Evolutionary conservation across 495 filamentous ascomycete genomes (phyloP), one percentile per base, ranked within the genome.

Genomic region (Hyaloscypha hepaticicola): DNA sequence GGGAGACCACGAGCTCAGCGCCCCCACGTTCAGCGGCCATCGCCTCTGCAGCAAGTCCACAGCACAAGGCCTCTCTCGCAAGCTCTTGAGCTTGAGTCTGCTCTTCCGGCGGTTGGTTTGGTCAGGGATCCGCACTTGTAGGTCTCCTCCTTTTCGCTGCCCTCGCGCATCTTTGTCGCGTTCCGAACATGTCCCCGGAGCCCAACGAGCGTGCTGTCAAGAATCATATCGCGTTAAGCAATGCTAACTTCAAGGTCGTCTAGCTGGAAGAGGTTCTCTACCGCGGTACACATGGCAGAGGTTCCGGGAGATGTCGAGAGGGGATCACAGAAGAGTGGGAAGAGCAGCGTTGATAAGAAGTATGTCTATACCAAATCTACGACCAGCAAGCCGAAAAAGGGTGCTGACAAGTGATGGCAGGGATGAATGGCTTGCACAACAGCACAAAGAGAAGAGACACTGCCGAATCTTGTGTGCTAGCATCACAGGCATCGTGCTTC

Each of bases 81-180:
- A 62, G 45, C n/a, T 19, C 38, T 14, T 41, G 38, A 41, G 38
- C 6, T 3, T 14, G 7, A 41, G 38, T 6, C 38, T 41, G 38
- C 38, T 41, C 53, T 33, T 65, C 70, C 72, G 11, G 75, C 72
- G 14, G 73, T 75, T 71, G 76, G 79, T 5, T 73, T 80, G 14
- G 79, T 85, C 57, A 78, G 80, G 28, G 86, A 89, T 67, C 85
- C 86, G 19, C 76, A 72, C 48, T 89, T 89, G 38, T 73, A 88
- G 85, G 86, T 78, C 78, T 41, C 9, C 19, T 41, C 19, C 38
- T 14, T 41, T 8, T 3, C 38, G 14, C 9, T 41, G 2, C 38
- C 6, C 19, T 41, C 19, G 22, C 79, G 85, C 60, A 88, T 88
- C 77, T 83, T 80, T 52, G 70, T 75, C n/a, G 85, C 86, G 49